Base-by-base conservation (phyloP, 2,329 filamentous ascomycete species). In the Endoconidiophora laricicola region DNA sequence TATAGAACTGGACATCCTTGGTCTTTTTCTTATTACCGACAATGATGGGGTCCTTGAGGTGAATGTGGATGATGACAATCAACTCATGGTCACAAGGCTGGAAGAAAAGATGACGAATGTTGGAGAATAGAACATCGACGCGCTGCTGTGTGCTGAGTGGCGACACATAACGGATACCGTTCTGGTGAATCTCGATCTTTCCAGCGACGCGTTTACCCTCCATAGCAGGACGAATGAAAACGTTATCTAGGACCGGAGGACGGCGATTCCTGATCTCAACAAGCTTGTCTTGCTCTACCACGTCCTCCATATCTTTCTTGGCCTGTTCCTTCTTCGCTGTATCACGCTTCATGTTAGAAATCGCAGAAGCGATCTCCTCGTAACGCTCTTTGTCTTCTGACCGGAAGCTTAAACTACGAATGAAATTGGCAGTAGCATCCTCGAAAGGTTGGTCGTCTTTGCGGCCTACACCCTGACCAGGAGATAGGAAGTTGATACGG, bases 251-350 rank as follows among this genome's bases (percentile, higher is more conserved):
- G 54, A 90, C 83, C 57, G 83, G 78, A 33, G 91, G 91, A 52
- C 91, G 86, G 56, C 91, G 87, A 66, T 91, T 94, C 71, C 91
- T 76, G 57, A 96, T 88, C 62, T 95, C 88, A 57, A 93, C 72
- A 48, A 98, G 78, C 69, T 98, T 98, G 63, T 98, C 91, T 65
- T 98, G 91, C 66, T 96, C 91, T 4, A 98, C 88, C 20, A 98
- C 91, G 65, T 98, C 91, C 63, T 98, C 91, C 83, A 98, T 83
- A 58, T 98, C 90, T 69, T 98, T 98, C 78, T 96, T 95, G 66
- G 95, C 90, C 60, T 95, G 88, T 65, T 98, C 91, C 58, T 86
- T 84, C 65, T 94, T 88, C 40, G 86, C 78, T 4, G 85, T 80
- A 57, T 90, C 86, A 62, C 91, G 94, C 70, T 95, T 94, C 71